Evolutionary conservation across 306 rosid genomes (phyloP).

Genomic region (Pachyrhizus erosus): DNA sequence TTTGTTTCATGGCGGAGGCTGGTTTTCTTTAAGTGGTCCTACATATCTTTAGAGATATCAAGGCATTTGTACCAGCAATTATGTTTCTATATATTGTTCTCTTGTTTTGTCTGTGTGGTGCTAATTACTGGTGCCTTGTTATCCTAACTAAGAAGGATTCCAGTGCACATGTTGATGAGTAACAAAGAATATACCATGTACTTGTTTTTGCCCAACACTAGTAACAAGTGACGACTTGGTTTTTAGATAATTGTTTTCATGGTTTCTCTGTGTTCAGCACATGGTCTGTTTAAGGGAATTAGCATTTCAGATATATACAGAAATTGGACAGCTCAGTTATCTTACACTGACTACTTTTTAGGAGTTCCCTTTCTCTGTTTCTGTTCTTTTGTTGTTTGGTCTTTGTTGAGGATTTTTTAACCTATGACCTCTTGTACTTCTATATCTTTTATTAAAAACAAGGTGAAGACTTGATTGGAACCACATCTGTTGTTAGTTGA

Average conservation of each 20-base stretch:
- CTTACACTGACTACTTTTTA: constrained; percentile 10
- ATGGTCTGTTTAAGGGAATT: not conserved
- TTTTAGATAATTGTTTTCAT: not conserved
- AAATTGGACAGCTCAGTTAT: not conserved
- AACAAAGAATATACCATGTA: not conserved
- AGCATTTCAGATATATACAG: not conserved
- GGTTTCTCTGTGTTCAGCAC: not conserved
- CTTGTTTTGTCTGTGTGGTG: constrained; percentile 5
- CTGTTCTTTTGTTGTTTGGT: not conserved
- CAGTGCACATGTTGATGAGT: constrained; percentile 8
- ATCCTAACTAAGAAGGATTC: constrained; percentile 1
- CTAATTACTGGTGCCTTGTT: not conserved
- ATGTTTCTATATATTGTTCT: not conserved
- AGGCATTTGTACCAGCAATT: constrained; percentile 27
- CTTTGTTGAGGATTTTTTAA: constrained; percentile 10
- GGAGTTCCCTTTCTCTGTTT: constrained; percentile 8
- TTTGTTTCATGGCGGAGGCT: not conserved
- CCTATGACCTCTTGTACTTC: not conserved
- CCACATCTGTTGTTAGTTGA: constrained; percentile 6
- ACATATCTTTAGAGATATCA: not conserved
- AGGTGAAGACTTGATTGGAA: constrained; percentile 9
- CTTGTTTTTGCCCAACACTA: not conserved
- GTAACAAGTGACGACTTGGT: constrained; percentile 18
- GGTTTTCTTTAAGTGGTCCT: not conserved
- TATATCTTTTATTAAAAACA: constrained; percentile 7